Percentiles rank a stretch among this genome's conserved stretches.
phyloP scores from a whole-genome alignment of 202 grass and related monocot species.

The Hordeum pubiflorum region DNA sequence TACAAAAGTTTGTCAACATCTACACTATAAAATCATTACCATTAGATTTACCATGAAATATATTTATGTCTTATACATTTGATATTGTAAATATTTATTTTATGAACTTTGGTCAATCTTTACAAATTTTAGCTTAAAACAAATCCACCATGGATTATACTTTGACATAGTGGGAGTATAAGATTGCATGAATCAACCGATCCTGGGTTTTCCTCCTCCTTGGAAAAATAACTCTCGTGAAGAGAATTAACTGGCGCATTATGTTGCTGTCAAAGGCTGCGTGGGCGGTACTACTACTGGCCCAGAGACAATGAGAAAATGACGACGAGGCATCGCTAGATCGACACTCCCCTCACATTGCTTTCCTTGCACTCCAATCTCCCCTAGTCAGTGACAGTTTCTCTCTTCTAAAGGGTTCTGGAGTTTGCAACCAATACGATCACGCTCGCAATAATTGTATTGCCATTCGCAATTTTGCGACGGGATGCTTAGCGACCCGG shows the following conservation, averaged over 20 bases:
- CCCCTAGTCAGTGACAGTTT: background rate
- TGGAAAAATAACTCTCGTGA: background rate
- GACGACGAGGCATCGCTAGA: background rate
- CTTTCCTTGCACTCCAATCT: constrained; percentile 33
- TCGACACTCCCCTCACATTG: background rate
- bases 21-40: no score
- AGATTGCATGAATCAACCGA: no score
- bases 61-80: no score
- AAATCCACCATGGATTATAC: no score
- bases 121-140: no score
- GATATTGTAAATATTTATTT: no score
- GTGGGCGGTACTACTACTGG: constrained; percentile 33
- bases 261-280: constrained; percentile 28
- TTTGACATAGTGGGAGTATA: no score
- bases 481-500: background rate
- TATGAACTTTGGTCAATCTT: no score
- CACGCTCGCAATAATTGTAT: constrained; percentile 27
- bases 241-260: background rate
- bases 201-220: no score
- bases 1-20: no score
- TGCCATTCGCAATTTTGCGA: background rate
- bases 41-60: no score
- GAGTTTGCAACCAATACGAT: constrained; percentile 34
- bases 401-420: background rate
- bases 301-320: background rate